Base-by-base conservation (phyloP, 371 early-diverging fungal species). In the Entomophthora muscae region DNA sequence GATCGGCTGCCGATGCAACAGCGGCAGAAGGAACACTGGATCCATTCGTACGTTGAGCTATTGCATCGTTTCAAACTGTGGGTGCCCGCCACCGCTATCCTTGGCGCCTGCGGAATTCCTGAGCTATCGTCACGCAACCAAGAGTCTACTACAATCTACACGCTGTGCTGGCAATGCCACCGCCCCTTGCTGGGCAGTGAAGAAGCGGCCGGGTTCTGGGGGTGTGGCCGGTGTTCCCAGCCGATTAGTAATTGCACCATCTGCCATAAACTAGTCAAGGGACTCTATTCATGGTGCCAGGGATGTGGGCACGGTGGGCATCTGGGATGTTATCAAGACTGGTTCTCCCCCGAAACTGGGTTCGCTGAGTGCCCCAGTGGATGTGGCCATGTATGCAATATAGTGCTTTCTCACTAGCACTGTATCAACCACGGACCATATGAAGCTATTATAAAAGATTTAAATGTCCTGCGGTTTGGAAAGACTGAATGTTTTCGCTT, bases 221-320 rank as follows among this genome's bases (percentile, higher is more conserved):
- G 74, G 0, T 91, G 91, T 67, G 86, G 85, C 57, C 78, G 79
- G 63, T 91, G 90, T 51, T 77, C 72, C 53, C 76, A 73, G 53
- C 66, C 82, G 24, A 57, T 84, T 33, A 84, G 81, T 65, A 69
- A 81, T 0, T 90, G 89, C 62, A 81, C 86, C 2, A 70, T 88
- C 23, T 90, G 91, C 60, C 81, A 82, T 68, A 77, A 78, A 73
- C 82, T 81, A 2, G 84, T 82, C 0, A 70, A 76, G 31, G 82
- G 84, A 1, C 69, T 81, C 27, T 84, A 81, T 70, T 78, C 76
- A 0, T 84, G 84, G 84, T 84, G 84, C 64, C 80, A 82, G 65
- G 80, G 81, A 0, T 91, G 91, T 66, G 80, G 83, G 26, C 91
- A 91, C 70, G 91, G 91, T 0, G 90, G 90, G 5, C 89, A 88